phyloP scores from a whole-genome alignment of 352 stramenopile species.

The Phytophthora foliorum region DNA sequence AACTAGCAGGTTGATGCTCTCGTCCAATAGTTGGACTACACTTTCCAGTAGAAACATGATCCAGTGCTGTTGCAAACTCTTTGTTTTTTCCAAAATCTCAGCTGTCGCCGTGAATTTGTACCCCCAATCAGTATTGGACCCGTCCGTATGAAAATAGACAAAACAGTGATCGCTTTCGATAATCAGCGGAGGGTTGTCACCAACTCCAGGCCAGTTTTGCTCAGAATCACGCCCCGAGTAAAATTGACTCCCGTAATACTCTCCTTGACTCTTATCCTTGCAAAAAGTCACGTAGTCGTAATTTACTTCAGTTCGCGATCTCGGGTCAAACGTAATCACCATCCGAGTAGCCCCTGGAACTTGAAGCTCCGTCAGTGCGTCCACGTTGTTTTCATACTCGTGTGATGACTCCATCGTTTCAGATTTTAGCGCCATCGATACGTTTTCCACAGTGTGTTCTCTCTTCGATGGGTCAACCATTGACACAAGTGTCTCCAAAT shows the following conservation, averaged over 20 bases:
- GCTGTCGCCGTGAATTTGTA: constrained; percentile 80
- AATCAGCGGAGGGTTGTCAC: constrained; percentile 65
- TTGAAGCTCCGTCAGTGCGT: constrained; percentile 74
- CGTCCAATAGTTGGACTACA: constrained; percentile 58
- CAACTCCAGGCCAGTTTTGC: constrained; percentile 86
- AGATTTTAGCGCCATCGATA: constrained; percentile 53
- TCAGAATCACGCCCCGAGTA: constrained; percentile 83
- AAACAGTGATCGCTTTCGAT: constrained; percentile 86
- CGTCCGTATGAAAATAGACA: constrained; percentile 88
- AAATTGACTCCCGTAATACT: constrained; percentile 73
- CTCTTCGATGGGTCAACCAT: constrained; percentile 42
- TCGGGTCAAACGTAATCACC: constrained; percentile 85
- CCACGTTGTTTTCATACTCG: constrained; percentile 85
- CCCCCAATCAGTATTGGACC: constrained; percentile 87
- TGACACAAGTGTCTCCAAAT: constrained; percentile 41
- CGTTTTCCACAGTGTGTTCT: constrained; percentile 48
- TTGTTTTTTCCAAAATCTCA: constrained; percentile 72
- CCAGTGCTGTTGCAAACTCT: constrained; percentile 70
- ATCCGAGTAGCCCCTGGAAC: constrained; percentile 81
- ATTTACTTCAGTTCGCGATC: constrained; percentile 82
- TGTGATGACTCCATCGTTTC: constrained; percentile 85
- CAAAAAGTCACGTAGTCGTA: constrained; percentile 93
- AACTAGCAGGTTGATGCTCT: constrained; percentile 61
- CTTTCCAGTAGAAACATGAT: constrained; percentile 61
- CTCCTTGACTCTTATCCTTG: constrained; percentile 64